phyloP scores from a whole-genome alignment of 805 yeast genomes.

The Metschnikowia corniflorae region DNA sequence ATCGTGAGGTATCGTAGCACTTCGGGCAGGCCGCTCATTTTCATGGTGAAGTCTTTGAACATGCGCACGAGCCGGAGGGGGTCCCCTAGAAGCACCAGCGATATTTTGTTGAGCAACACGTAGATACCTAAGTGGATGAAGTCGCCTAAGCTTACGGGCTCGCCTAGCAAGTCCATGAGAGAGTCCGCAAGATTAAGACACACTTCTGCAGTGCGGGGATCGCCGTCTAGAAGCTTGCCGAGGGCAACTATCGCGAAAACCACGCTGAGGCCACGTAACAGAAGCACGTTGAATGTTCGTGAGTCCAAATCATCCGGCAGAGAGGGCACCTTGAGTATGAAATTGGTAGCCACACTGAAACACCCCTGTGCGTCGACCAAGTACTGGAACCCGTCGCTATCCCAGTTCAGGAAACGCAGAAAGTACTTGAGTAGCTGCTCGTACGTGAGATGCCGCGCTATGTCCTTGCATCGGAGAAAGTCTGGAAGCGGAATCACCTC shows the following conservation, averaged over 20 bases:
- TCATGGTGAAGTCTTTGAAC: constrained; percentile 6
- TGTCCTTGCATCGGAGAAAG: constrained; percentile 1
- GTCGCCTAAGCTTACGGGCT: constrained; percentile 11
- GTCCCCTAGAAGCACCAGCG: constrained; percentile 7
- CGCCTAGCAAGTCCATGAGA: constrained; percentile 7
- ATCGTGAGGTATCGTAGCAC: constrained; percentile 8
- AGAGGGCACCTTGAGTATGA: constrained; percentile 4
- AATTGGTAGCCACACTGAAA: constrained; percentile 12
- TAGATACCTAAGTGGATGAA: constrained; percentile 12
- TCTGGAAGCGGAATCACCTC: constrained; percentile 5
- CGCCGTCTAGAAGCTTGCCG: constrained; percentile 9
- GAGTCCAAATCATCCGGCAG: constrained; percentile 1
- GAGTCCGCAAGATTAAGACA: constrained; percentile 9
- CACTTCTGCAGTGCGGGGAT: constrained; percentile 1
- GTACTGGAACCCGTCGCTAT: constrained; percentile 12
- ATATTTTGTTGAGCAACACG: constrained; percentile 10
- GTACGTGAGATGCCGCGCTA: constrained; percentile 6
- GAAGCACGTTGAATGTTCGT: constrained; percentile 6
- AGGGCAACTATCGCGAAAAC: constrained; percentile 10
- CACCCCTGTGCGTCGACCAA: constrained; percentile 12
- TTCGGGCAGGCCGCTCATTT: constrained; percentile 5
- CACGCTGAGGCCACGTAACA: constrained; percentile 9
- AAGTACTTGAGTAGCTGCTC: constrained; percentile 6
- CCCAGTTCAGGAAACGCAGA: constrained; percentile 9
- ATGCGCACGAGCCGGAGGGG: not conserved